These are phyloP conservation scores for Platanthera zijinensis DNA, from an alignment of 106 monocot species.

Conservation along the genomic window DNA sequence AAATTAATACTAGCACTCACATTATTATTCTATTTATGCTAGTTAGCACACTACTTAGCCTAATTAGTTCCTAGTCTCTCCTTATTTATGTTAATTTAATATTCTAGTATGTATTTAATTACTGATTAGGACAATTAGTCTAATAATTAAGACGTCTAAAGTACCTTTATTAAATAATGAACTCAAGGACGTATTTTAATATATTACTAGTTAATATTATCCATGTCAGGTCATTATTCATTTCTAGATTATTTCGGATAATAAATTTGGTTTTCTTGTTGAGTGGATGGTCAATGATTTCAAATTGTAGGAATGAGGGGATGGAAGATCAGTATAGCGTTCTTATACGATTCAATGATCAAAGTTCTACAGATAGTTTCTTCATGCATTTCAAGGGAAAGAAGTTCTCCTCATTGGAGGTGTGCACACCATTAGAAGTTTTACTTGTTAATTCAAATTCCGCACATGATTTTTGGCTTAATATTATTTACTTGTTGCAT, in stretches of 20 bases:
- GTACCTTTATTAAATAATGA: background rate
- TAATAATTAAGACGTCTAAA: background rate
- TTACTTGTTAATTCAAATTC: background rate
- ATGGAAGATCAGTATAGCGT: constrained; percentile 75
- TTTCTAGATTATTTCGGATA: no score
- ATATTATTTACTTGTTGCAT: background rate
- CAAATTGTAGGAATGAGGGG: constrained; percentile 53
- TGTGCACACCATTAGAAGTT: constrained; percentile 8
- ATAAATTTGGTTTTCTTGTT: constrained; percentile 7
- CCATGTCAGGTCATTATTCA: no score
- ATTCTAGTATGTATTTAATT: background rate
- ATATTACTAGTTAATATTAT: no score
- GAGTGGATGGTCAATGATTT: background rate
- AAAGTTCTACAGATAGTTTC: constrained; percentile 59
- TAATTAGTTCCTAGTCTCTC: background rate
- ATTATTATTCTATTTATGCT: no score
- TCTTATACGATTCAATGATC: constrained; percentile 69
- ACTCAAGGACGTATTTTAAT: no score
- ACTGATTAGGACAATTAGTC: background rate
- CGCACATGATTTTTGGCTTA: background rate
- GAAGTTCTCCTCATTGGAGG: constrained; percentile 84
- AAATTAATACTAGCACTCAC: no score
- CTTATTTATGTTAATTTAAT: background rate
- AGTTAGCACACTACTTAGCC: background rate
- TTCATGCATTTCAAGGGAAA: constrained; percentile 79